Evolutionary conservation across 768 basidiomycete genomes (phyloP), one percentile per base, ranked within the genome.

Genomic region (Russula lepida): DNA sequence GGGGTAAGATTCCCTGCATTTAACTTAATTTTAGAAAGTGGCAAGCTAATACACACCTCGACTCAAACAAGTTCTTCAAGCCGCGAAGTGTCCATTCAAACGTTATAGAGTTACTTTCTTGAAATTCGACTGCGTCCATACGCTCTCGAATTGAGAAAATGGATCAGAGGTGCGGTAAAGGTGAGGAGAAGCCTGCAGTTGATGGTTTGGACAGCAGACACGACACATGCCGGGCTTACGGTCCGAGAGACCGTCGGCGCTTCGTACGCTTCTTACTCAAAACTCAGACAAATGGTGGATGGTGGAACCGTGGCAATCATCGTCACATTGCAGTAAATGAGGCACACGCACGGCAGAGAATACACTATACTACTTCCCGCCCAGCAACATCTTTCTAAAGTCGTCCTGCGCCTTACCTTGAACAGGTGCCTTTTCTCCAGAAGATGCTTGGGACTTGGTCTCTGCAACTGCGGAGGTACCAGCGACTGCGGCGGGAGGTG

Each of bases 51-150:
- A 17, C 75, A 37, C 70, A 81, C 74, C 85, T 89, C 23, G 80
- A 77, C 39, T 94, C 92, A 63, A 92, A 93, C 30, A 92, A 71
- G 49, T 76, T 75, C 71, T 84, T 87, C 59, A 93, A 76, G 3
- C 83, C 85, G 33, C 78, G 77, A 28, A 93, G 74, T 0, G 82
- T 84, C 92, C 92, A 94, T 73, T 92, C 90, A 62, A 88, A 86
- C 11, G 79, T 79, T 64, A 83, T 77, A 0, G 80, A 74, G 4
- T 76, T 78, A 57, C 76, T 79, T 73, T 89, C 87, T 63, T 77
- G 76, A 7, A 66, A 75, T 33, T 79, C 79, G 3, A 58, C 48
- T 35, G 71, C 59, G 15, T 79, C 77, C 72, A 57, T 52, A 19
- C 11, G 33, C 13, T 33, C 33, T 50, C 32, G 19, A 39, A 37